Evolutionary conservation across 768 basidiomycete species (phyloP), one percentile per base, ranked within the genome.

Genomic region (Boletus vinaceobasis): DNA sequence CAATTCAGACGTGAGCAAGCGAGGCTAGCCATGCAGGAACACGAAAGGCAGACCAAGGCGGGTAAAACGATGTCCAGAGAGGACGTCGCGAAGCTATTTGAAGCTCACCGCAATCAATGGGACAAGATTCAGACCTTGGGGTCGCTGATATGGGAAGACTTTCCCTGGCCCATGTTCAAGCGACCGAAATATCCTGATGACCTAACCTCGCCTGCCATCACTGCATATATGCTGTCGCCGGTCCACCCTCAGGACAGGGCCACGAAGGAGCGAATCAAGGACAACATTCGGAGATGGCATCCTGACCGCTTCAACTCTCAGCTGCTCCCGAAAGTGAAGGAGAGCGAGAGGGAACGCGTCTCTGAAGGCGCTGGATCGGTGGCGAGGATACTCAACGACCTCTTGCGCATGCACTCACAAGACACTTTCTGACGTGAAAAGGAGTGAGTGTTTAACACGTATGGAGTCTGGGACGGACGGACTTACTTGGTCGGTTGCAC

Each of bases 231-330:
- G 63, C 72, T 81, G 52, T 84, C 83, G 14, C 74, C 79, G 10
- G 67, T 79, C 53, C 79, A 81, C 58, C 81, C 84, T 1, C 79
- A 76, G 63, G 60, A 75, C 48, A 81, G 79, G 68, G 73, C 74
- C 43, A 62, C 75, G 46, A 88, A 87, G 72, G 90, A 90, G 62
- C 82, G 87, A 14, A 76, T 90, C 59, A 88, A 84, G 74, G 88
- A 90, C 56, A 82, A 84, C 50, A 78, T 92, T 61, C 79, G 81
- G 69, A 73, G 78, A 59, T 92, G 88, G 89, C 89, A 92, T 70
- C 89, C 90, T 5, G 90, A 92, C 71, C 82, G 87, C 33, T 91
- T 92, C 64, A 86, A 90, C 60, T 83, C 82, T 35, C 84, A 86
- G 67, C 72, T 81, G 50, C 67, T 91, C 64, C 73, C 78, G 11